A percentile compares a stretch with the other conserved stretches of the same genome.
Conservation (phyloP, 495 filamentous ascomycete genomes). For the Penicillium atrosanguineum region DNA sequence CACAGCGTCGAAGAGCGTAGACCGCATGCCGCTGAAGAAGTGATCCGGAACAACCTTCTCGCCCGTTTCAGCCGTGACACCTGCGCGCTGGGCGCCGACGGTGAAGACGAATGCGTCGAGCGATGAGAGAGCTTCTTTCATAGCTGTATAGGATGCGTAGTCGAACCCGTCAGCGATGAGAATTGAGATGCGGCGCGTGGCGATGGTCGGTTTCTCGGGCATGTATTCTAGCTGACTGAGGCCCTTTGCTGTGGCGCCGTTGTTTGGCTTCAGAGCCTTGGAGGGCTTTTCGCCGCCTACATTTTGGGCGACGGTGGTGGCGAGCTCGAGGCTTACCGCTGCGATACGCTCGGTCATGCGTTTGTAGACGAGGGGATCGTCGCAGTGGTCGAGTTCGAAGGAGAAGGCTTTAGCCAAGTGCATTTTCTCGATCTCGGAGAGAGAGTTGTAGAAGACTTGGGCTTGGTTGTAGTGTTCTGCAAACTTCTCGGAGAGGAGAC, state of each 20-base stretch:
- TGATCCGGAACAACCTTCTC: conserved; percentile 69
- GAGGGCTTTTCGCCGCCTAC: conserved; percentile 64
- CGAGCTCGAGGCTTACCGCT: conserved; percentile 71
- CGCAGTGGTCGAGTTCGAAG: conserved; percentile 89
- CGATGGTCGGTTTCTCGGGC: conserved; percentile 62
- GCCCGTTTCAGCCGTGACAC: conserved; percentile 54
- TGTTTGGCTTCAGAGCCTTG: conserved; percentile 53
- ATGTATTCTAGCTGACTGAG: conserved; percentile 70
- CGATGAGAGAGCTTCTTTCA: conserved; percentile 59
- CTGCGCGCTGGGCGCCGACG: conserved; percentile 56
- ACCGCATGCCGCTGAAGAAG: conserved; percentile 77
- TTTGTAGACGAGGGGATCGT: conserved; percentile 77
- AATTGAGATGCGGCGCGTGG: conserved; percentile 71
- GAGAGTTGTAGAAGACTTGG: conserved; percentile 76
- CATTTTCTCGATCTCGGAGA: conserved; percentile 64
- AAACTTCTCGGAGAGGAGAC: conserved; percentile 74
- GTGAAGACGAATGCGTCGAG: conserved; percentile 68
- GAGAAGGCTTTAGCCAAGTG: conserved; percentile 69
- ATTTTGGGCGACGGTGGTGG: conserved; percentile 64
- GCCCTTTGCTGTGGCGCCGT: conserved; percentile 61
- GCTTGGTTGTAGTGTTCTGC: conserved; percentile 68
- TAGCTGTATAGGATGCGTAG: conserved; percentile 56
- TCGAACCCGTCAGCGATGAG: conserved; percentile 83
- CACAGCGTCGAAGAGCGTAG: conserved; percentile 81
- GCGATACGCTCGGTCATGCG: conserved; percentile 67